Conservation (phyloP, 768 basidiomycete genomes). For the Hydnomerulius pinastri region DNA sequence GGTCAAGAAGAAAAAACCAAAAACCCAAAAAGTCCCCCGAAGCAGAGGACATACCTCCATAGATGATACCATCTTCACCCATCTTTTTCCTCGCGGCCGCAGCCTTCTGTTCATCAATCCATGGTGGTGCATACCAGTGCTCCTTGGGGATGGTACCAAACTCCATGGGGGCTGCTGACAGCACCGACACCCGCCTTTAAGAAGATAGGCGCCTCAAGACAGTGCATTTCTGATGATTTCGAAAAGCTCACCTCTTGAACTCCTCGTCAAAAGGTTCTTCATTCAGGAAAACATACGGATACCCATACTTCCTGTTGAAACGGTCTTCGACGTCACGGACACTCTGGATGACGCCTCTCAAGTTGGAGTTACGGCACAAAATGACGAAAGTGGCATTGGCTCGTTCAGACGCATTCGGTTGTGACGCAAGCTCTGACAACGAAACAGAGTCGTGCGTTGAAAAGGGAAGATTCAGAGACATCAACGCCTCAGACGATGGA, state of each 20-base stretch:
- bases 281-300: slow-evolving; percentile 69
- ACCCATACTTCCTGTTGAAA: slow-evolving; percentile 57
- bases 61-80: slow-evolving; percentile 46
- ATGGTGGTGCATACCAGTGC: slow-evolving; percentile 71
- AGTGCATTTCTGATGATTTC: not conserved
- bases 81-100: slow-evolving; percentile 52
- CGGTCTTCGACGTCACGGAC: slow-evolving; percentile 58
- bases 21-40: not conserved
- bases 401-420: slow-evolving; percentile 5
- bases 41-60: slow-evolving; percentile 42
- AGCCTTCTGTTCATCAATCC: slow-evolving; percentile 71
- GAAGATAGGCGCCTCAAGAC: slow-evolving; percentile 18
- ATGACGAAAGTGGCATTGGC: slow-evolving; percentile 66
- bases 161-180: slow-evolving; percentile 47
- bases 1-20: not conserved
- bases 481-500: slow-evolving; percentile 2
- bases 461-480: not conserved
- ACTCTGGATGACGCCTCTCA: slow-evolving; percentile 46
- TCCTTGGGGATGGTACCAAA: slow-evolving; percentile 62
- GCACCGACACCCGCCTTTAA: slow-evolving; percentile 32
- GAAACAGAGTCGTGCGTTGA: not conserved
- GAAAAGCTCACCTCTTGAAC: slow-evolving; percentile 44
- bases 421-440: not conserved
- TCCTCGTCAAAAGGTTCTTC: slow-evolving; percentile 57
- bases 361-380: slow-evolving; percentile 51